These are phyloP conservation scores for Podospora pseudoanserina DNA, from an alignment of 495 filamentous ascomycete species.

Conservation along the genomic window DNA sequence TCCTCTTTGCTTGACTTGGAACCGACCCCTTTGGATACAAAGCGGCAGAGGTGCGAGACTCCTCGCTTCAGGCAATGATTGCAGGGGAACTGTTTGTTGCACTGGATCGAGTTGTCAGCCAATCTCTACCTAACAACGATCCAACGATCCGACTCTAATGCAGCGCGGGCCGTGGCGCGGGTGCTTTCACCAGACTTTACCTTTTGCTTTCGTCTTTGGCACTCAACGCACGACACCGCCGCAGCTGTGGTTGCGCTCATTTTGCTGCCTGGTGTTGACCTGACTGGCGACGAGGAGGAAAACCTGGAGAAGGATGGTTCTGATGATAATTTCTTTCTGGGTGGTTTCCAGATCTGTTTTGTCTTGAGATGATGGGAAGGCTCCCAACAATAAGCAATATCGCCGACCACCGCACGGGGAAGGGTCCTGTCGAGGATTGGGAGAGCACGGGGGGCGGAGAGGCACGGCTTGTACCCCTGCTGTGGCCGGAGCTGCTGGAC, in stretches of 20 bases:
- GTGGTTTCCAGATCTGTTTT: background rate
- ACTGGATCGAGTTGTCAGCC: constrained; percentile 29
- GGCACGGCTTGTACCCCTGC: background rate
- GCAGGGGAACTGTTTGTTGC: constrained; percentile 44
- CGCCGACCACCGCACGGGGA: background rate
- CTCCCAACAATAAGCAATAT: background rate
- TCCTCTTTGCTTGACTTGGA: constrained; percentile 23
- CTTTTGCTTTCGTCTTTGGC: constrained; percentile 44
- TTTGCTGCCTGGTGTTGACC: background rate
- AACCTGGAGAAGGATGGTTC: background rate
- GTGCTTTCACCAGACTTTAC: constrained; percentile 19
- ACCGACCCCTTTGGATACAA: constrained; percentile 23
- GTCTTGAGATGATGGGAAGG: background rate
- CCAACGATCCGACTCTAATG: background rate
- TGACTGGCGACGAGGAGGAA: background rate
- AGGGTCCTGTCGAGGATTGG: background rate
- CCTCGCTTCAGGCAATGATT: constrained; percentile 42
- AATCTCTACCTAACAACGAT: background rate
- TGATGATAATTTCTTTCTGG: background rate
- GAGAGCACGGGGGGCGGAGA: background rate
- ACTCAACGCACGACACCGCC: constrained; percentile 35
- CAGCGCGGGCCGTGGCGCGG: background rate
- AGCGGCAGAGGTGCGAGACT: constrained; percentile 40
- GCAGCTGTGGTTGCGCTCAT: constrained; percentile 14
- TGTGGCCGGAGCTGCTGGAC: background rate